Evolutionary conservation across 2,329 filamentous ascomycete genomes (phyloP).

Genomic region (Pyrenophora tritici-repentis): DNA sequence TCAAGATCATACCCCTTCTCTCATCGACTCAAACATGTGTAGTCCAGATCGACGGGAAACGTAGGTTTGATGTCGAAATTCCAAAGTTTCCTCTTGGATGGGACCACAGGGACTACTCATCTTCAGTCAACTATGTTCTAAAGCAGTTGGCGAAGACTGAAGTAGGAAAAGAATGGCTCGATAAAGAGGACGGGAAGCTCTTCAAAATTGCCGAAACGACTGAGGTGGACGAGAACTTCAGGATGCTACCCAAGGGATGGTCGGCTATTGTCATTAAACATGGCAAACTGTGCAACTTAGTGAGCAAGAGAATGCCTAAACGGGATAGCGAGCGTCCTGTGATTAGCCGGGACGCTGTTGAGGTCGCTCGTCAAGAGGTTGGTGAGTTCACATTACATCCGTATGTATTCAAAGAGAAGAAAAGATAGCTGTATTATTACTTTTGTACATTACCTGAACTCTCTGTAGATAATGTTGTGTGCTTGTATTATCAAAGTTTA

Average conservation of each 20-base stretch:
- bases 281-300: constrained; percentile 76
- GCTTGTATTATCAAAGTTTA: too few relatives aligned
- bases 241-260: constrained; percentile 29
- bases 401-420: background rate
- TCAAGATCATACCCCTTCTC: constrained; percentile 59
- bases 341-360: too few relatives aligned
- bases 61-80: constrained; percentile 70
- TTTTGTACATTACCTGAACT: too few relatives aligned
- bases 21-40: constrained; percentile 62
- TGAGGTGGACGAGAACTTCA: constrained; percentile 7
- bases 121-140: constrained; percentile 65
- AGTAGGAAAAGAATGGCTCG: constrained; percentile 62
- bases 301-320: constrained; percentile 45
- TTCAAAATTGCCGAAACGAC: constrained; percentile 28
- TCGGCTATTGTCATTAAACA: constrained; percentile 69
- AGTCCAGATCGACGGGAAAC: constrained; percentile 80
- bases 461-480: too few relatives aligned
- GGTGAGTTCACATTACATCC: too few relatives aligned
- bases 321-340: background rate
- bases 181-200: constrained; percentile 43
- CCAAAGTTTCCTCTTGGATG: constrained; percentile 52
- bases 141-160: constrained; percentile 64
- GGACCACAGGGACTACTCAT: constrained; percentile 20
- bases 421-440: background rate
- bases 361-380: too few relatives aligned